These are phyloP conservation scores for Steccherinum ochraceum DNA, from an alignment of 768 basidiomycete species.

Conservation along the genomic window DNA sequence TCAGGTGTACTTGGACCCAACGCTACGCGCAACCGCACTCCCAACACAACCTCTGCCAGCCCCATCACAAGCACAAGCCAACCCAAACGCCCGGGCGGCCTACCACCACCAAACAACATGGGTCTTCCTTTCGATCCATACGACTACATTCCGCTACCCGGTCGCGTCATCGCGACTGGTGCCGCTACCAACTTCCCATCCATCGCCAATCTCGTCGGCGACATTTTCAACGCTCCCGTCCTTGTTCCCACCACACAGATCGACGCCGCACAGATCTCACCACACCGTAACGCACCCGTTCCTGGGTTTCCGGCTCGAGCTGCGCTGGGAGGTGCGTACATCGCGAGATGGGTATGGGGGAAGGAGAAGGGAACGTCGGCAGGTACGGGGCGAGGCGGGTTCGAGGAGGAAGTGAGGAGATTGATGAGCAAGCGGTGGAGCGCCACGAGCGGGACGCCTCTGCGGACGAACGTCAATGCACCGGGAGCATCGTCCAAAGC, in stretches of 20 bases:
- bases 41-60: constrained; percentile 20
- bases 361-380: constrained; percentile 40
- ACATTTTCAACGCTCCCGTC: constrained; percentile 78
- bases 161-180: constrained; percentile 64
- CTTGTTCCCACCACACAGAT: constrained; percentile 71
- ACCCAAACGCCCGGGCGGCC: constrained; percentile 12
- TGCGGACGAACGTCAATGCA: constrained; percentile 56
- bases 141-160: constrained; percentile 58
- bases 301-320: constrained; percentile 63
- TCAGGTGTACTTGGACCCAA: constrained; percentile 57
- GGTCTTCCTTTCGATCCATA: constrained; percentile 78
- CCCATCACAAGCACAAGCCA: constrained; percentile 11
- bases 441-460: constrained; percentile 47
- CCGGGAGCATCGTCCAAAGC: constrained; percentile 19
- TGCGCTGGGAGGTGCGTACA: constrained; percentile 67
- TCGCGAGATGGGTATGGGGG: constrained; percentile 85
- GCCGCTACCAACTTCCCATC: constrained; percentile 83
- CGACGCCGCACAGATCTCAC: constrained; percentile 65
- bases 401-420: constrained; percentile 75
- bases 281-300: constrained; percentile 72
- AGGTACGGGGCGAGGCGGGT: constrained; percentile 46
- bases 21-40: constrained; percentile 23
- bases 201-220: constrained; percentile 72
- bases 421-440: constrained; percentile 73
- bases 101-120: constrained; percentile 32